Conservation (phyloP, 1,284 basidiomycete genomes). For the Anthracocystis walkeri region DNA sequence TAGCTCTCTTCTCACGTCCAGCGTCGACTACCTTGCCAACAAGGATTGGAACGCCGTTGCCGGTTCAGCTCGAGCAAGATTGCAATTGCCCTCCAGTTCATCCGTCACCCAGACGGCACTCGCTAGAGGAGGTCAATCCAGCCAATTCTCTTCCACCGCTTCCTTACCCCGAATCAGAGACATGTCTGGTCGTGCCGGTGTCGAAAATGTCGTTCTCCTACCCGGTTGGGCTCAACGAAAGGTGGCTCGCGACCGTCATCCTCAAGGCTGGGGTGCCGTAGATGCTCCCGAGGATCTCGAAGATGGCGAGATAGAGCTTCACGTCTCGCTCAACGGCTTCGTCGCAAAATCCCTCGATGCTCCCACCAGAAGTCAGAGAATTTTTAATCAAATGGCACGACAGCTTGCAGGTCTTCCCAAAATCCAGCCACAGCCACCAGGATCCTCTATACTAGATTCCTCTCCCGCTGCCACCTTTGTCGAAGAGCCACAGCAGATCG, state of each 20-base stretch:
- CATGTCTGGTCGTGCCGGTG: constrained; percentile 29
- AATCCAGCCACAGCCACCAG: constrained; percentile 24
- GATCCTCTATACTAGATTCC: constrained; percentile 21
- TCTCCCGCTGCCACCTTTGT: constrained; percentile 21
- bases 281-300: constrained; percentile 50
- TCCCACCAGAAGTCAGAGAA: constrained; percentile 43
- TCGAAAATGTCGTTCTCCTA: constrained; percentile 38
- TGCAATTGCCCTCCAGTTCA: constrained; percentile 24
- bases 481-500: constrained; percentile 41
- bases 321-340: constrained; percentile 42
- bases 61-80: constrained; percentile 25
- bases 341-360: constrained; percentile 33
- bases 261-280: constrained; percentile 42
- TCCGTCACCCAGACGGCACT: not conserved
- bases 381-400: constrained; percentile 56
- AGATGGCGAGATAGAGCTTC: constrained; percentile 54
- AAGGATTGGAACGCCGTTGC: constrained; percentile 45
- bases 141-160: constrained; percentile 22
- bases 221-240: constrained; percentile 52
- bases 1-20: constrained; percentile 32
- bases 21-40: constrained; percentile 40
- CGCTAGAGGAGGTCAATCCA: constrained; percentile 5
- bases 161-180: constrained; percentile 21
- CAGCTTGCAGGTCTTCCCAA: constrained; percentile 47
- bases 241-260: constrained; percentile 48